Conservation (phyloP, 768 basidiomycete genomes). For the Pleurotus pulmonarius region DNA sequence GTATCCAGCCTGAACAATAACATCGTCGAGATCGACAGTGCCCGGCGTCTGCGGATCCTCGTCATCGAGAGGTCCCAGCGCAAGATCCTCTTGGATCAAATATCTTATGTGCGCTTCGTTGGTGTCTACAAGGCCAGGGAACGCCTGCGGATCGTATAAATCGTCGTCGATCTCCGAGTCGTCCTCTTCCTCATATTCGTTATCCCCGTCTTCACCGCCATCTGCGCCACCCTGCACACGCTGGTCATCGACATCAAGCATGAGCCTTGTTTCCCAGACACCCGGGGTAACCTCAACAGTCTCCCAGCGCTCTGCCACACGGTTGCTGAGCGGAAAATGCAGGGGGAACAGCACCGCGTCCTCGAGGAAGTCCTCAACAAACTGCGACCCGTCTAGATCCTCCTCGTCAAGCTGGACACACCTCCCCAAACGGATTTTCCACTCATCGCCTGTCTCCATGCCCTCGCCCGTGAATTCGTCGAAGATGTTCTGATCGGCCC, state of each 20-base stretch:
- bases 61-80: neutral
- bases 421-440: conserved; percentile 38
- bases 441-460: conserved; percentile 29
- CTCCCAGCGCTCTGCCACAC: conserved; percentile 19
- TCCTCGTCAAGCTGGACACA: conserved; percentile 28
- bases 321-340: neutral
- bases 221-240: conserved; percentile 8
- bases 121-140: neutral
- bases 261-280: conserved; percentile 27
- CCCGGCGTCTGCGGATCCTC: neutral
- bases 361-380: conserved; percentile 28
- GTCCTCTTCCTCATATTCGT: neutral
- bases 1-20: neutral
- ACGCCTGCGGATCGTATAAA: neutral
- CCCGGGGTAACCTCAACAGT: conserved; percentile 25
- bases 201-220: neutral
- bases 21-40: neutral
- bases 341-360: conserved; percentile 24
- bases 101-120: neutral
- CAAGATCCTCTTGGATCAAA: neutral
- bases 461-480: conserved; percentile 27
- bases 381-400: conserved; percentile 30
- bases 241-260: conserved; percentile 4
- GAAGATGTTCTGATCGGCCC: conserved; percentile 26
- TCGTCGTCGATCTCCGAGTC: conserved; percentile 5